These are phyloP conservation scores for Gossypium rotundifolium DNA, from an alignment of 345 rosid genomes.

Conservation along the genomic window DNA sequence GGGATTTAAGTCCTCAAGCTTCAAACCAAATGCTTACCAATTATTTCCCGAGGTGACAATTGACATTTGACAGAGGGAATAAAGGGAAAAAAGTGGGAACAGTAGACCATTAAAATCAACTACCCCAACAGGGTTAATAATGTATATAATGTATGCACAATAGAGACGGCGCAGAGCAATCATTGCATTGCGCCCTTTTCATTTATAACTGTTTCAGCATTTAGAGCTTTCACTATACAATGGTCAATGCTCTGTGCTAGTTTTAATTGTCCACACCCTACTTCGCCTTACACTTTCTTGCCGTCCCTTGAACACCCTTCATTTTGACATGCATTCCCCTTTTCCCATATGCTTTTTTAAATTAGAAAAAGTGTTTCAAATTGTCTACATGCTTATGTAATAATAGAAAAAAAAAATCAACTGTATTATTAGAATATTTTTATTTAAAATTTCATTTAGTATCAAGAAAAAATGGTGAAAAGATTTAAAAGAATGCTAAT, in stretches of 20 bases:
- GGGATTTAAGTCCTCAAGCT: background rate
- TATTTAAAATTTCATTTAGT: too few species aligned
- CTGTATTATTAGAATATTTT: too few species aligned
- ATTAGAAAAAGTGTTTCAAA: too few species aligned
- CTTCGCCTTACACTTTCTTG: too few species aligned
- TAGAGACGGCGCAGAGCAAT: slow-evolving; percentile 29
- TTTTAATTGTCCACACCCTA: background rate
- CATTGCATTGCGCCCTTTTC: slow-evolving; percentile 18
- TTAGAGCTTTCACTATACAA: background rate
- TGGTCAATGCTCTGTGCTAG: background rate
- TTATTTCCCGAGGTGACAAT: background rate
- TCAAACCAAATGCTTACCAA: background rate
- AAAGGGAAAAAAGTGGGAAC: background rate
- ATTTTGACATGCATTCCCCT: background rate
- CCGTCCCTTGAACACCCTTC: background rate
- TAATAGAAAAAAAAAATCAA: background rate
- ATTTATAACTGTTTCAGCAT: background rate
- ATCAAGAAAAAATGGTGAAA: background rate
- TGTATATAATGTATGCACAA: background rate
- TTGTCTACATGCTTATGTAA: background rate
- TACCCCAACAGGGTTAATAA: background rate
- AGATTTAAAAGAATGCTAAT: background rate
- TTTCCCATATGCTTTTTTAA: too few species aligned
- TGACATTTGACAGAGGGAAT: background rate
- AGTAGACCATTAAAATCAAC: background rate